phyloP scores from a whole-genome alignment of 1,139 yeast species.

The Blastobotrys serpentis region DNA sequence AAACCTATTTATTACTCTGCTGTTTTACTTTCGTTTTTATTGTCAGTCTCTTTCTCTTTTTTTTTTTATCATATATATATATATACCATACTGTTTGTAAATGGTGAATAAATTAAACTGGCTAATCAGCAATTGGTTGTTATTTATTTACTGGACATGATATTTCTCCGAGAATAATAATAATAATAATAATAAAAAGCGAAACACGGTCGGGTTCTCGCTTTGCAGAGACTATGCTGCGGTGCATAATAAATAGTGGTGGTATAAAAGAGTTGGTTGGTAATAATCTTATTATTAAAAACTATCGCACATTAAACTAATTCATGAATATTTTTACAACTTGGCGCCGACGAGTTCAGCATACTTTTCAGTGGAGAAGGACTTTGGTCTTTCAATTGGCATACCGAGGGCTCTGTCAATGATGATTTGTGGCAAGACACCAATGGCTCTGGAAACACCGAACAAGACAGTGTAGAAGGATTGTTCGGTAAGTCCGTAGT shows the following conservation, averaged over 20 bases:
- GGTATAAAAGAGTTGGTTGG: too few species aligned
- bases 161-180: too few species aligned
- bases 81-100: not conserved
- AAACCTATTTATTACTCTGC: not conserved
- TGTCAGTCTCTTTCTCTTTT: too few species aligned
- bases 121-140: too few species aligned
- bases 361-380: constrained; percentile 47
- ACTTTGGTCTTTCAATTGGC: constrained; percentile 65
- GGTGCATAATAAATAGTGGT: too few species aligned
- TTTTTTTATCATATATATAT: not conserved
- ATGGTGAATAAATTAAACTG: not conserved
- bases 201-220: too few species aligned
- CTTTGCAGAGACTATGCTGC: too few species aligned
- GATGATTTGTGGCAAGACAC: constrained; percentile 57
- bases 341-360: constrained; percentile 46
- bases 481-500: constrained; percentile 57
- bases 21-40: constrained; percentile 5
- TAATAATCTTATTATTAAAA: not conserved
- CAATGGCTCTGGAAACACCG: constrained; percentile 59
- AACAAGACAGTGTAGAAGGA: constrained; percentile 59
- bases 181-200: too few species aligned
- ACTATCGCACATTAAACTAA: constrained; percentile 10
- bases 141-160: not conserved
- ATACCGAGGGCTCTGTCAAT: constrained; percentile 60
- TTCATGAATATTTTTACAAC: constrained; percentile 26